phyloP scores from a whole-genome alignment of 768 basidiomycete genomes.

The Calocybe gangraenosa region DNA sequence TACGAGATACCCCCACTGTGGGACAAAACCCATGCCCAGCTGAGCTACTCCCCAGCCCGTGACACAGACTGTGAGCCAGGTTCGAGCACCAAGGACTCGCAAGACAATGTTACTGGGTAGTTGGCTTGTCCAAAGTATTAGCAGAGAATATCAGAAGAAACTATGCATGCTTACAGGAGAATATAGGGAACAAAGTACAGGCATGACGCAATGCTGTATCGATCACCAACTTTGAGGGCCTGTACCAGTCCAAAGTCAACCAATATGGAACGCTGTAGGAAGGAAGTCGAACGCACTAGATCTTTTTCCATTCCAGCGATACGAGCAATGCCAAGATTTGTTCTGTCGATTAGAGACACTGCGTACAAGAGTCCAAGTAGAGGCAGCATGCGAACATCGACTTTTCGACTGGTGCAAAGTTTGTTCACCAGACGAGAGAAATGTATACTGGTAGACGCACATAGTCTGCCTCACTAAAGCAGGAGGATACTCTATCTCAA shows the following conservation, averaged over 20 bases:
- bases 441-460: background rate
- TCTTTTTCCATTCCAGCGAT: conserved; percentile 33
- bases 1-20: conserved; percentile 33
- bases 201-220: conserved; percentile 36
- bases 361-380: conserved; percentile 29
- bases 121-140: conserved; percentile 25
- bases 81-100: conserved; percentile 34
- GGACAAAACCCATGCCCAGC: conserved; percentile 39
- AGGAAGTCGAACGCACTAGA: conserved; percentile 18
- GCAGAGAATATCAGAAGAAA: background rate
- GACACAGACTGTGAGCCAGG: conserved; percentile 36
- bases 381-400: conserved; percentile 31
- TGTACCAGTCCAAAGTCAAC: conserved; percentile 4
- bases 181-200: conserved; percentile 42
- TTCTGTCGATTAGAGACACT: conserved; percentile 28
- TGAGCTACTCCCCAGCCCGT: conserved; percentile 38
- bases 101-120: conserved; percentile 39
- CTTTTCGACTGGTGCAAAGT: conserved; percentile 18
- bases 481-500: conserved; percentile 14
- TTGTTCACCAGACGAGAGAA: background rate
- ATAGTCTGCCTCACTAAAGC: conserved; percentile 18
- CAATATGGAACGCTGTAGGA: background rate
- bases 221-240: conserved; percentile 25
- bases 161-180: conserved; percentile 26
- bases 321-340: conserved; percentile 29